phyloP scores from a whole-genome alignment of 108 stramenopile species.

The Pseudonitzschia delicatissima region DNA sequence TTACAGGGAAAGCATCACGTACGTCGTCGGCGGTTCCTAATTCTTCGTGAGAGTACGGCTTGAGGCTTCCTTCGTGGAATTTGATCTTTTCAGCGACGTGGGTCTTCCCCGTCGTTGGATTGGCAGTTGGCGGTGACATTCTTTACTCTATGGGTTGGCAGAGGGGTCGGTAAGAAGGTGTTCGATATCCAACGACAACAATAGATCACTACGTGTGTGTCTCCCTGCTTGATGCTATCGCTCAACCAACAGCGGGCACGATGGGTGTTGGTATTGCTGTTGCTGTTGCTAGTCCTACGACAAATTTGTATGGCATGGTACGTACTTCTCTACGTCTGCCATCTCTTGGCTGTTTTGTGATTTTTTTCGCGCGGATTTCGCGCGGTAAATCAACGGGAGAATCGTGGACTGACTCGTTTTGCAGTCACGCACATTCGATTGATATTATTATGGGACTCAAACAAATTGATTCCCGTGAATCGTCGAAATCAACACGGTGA shows the following conservation, averaged over 20 bases:
- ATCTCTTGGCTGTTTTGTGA: no score
- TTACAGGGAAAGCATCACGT: constrained; percentile 4
- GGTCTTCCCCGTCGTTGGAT: constrained; percentile 10
- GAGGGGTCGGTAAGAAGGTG: no score
- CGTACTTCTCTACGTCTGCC: no score
- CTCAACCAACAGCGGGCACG: background rate
- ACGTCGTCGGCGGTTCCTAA: constrained; percentile 44
- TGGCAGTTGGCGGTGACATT: constrained; percentile 2
- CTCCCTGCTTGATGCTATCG: background rate
- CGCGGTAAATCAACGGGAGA: no score
- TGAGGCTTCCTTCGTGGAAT: constrained; percentile 40
- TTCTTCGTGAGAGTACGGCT: constrained; percentile 73
- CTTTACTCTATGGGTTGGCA: background rate
- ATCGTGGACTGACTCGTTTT: no score
- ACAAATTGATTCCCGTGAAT: no score
- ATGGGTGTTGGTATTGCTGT: background rate
- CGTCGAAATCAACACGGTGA: no score
- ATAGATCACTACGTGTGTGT: no score
- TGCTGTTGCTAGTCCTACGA: background rate
- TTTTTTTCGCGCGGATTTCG: no score
- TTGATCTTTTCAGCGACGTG: constrained; percentile 29
- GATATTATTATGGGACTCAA: no score
- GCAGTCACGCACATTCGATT: no score
- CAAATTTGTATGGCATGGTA: background rate
- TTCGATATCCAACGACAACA: no score